Evolutionary conservation across 768 basidiomycete species (phyloP).

Genomic region (Trichaptum fuscoviolaceum): DNA sequence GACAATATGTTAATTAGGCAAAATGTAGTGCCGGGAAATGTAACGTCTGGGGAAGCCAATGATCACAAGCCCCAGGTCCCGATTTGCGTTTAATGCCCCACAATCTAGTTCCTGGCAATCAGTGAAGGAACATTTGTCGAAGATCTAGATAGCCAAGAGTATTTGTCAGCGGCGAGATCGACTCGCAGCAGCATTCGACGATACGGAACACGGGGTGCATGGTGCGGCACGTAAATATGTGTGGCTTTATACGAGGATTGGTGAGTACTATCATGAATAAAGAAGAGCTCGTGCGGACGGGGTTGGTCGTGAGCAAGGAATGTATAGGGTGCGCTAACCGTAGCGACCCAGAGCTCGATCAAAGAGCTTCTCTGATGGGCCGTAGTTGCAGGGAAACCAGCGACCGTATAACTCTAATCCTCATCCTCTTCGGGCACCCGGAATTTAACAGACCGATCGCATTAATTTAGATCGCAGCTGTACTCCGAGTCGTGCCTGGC

Average conservation of each 20-base stretch:
- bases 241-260: neutral
- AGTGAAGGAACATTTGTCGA: neutral
- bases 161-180: conserved; percentile 1
- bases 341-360: neutral
- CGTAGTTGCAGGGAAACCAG: neutral
- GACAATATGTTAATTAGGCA: neutral
- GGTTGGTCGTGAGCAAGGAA: neutral
- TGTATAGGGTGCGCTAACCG: neutral
- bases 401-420: neutral
- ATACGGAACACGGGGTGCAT: neutral
- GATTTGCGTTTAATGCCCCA: neutral
- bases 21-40: conserved; percentile 1
- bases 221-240: neutral
- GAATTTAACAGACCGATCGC: neutral
- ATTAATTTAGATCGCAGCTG: neutral
- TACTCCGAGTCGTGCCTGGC: neutral
- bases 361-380: neutral
- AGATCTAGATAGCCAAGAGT: neutral
- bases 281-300: neutral
- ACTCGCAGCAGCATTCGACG: neutral
- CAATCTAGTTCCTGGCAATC: neutral
- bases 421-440: neutral
- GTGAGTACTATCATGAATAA: neutral
- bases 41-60: neutral
- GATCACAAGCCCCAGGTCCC: conserved; percentile 1